Evolutionary conservation across 495 filamentous ascomycete genomes (phyloP).

Genomic region (Tuber magnatum): DNA sequence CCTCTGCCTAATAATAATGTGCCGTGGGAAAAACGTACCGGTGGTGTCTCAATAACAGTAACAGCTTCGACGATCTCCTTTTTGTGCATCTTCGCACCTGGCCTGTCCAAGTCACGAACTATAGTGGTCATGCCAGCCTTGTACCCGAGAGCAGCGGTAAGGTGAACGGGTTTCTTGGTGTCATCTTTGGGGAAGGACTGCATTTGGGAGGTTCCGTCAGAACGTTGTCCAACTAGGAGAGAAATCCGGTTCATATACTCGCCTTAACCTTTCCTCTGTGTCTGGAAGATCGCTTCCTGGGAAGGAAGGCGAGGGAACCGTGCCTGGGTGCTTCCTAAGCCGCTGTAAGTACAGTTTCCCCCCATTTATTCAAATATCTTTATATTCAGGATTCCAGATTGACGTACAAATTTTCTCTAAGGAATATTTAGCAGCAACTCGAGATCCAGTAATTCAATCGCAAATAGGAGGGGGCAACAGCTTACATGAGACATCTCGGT

Average conservation of each 20-base stretch:
- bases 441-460: neutral
- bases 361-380: conserved; percentile 6
- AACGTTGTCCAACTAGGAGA: conserved; percentile 16
- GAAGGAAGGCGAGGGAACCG: conserved; percentile 94
- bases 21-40: conserved; percentile 58
- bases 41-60: conserved; percentile 98
- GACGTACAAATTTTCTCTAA: conserved; percentile 41
- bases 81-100: conserved; percentile 99
- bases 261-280: conserved; percentile 98
- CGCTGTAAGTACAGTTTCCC: conserved; percentile 12
- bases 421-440: conserved; percentile 22
- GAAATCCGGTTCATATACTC: conserved; percentile 51
- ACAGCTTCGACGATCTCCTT: conserved; percentile 99
- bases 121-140: conserved; percentile 99
- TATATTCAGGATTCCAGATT: neutral
- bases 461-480: conserved; percentile 10
- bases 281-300: conserved; percentile 90
- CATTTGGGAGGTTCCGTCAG: conserved; percentile 21
- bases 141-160: conserved; percentile 98
- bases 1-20: conserved; percentile 27
- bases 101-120: conserved; percentile 98
- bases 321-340: conserved; percentile 76
- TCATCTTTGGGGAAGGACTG: conserved; percentile 95
- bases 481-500: conserved; percentile 40
- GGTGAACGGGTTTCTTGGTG: conserved; percentile 97